These are phyloP conservation scores for Asterionellopsis glacialis DNA, from an alignment of 108 stramenopile genomes.

Conservation along the genomic window DNA sequence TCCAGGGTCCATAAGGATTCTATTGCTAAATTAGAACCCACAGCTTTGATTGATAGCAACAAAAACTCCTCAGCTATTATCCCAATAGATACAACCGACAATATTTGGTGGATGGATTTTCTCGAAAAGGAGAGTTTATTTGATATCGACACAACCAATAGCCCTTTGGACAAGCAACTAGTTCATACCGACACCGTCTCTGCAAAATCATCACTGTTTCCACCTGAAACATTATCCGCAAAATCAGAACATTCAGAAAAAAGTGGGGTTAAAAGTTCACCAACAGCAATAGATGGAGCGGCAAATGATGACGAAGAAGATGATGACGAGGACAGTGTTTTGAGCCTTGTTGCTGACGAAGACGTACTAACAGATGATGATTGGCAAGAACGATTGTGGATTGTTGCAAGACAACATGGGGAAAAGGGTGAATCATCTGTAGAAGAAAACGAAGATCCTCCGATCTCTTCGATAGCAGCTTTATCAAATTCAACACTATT, in stretches of 20 bases:
- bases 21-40: no score
- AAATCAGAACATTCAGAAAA: no score
- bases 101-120: slow-evolving; percentile 5
- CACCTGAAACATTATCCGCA: no score
- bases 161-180: no score
- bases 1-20: no score
- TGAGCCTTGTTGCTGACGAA: no score
- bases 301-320: not conserved
- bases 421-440: not conserved
- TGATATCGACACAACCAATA: slow-evolving; percentile 1
- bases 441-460: not conserved
- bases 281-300: not conserved
- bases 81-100: not conserved
- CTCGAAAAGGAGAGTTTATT: slow-evolving; percentile 1
- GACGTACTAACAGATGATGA: not conserved
- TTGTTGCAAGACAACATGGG: not conserved
- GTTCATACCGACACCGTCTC: no score
- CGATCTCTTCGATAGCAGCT: not conserved
- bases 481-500: not conserved
- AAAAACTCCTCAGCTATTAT: no score
- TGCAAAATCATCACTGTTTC: no score
- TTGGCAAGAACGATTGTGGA: slow-evolving; percentile 7
- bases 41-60: no score
- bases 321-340: not conserved
- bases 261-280: no score